A percentile compares a stretch with the other conserved stretches of the same genome.
phyloP scores from a whole-genome alignment of 169 alveolate genomes.

The Plasmodium billcollinsi region DNA sequence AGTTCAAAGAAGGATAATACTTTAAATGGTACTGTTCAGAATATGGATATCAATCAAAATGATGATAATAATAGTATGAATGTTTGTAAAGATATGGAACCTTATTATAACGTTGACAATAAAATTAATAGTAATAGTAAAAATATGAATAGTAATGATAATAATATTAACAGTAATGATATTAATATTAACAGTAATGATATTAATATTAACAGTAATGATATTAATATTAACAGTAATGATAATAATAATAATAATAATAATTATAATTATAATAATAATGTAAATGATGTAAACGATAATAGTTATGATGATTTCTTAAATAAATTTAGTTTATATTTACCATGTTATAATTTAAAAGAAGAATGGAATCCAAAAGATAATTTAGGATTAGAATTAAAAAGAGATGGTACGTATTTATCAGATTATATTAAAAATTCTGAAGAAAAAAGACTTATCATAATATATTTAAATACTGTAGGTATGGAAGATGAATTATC shows the following conservation, averaged over 20 bases:
- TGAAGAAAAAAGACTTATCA: conserved; percentile 51
- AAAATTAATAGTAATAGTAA: neutral
- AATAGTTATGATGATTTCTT: neutral
- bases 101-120: too few relatives aligned
- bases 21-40: neutral
- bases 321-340: conserved; percentile 13
- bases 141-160: neutral
- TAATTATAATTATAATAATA: neutral
- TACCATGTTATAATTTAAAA: conserved; percentile 36
- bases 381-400: conserved; percentile 37
- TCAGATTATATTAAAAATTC: conserved; percentile 58
- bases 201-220: neutral
- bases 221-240: neutral
- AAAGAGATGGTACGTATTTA: conserved; percentile 43
- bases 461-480: conserved; percentile 33
- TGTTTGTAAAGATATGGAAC: neutral
- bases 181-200: neutral
- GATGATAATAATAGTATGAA: neutral
- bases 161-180: neutral
- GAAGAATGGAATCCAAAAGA: conserved; percentile 46
- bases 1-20: conserved; percentile 7
- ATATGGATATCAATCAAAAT: neutral
- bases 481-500: conserved; percentile 45
- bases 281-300: neutral
- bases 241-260: neutral